phyloP scores from a whole-genome alignment of 139 green algal genomes.

The Edaphochlamys debaryana region DNA sequence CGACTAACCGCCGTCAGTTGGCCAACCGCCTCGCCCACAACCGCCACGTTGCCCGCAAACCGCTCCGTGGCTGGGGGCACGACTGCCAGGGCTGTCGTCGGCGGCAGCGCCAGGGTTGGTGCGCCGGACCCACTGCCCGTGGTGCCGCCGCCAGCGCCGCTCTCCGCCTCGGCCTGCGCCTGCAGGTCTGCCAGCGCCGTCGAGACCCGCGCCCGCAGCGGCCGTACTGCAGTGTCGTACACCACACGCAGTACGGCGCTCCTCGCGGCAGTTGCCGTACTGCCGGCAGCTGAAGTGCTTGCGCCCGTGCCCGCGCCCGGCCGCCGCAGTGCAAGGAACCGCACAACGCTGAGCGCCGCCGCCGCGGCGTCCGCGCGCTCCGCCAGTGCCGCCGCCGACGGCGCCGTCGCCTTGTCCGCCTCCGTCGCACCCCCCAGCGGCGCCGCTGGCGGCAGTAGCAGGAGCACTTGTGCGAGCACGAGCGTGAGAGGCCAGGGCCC shows the following conservation, averaged over 20 bases:
- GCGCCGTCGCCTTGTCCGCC: background rate
- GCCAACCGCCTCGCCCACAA: background rate
- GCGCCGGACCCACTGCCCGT: background rate
- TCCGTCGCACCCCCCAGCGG: too few relatives aligned
- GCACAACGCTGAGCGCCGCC: slow-evolving; percentile 32
- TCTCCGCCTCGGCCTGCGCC: background rate
- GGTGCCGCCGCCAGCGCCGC: background rate
- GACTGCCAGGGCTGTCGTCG: background rate
- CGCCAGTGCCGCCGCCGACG: background rate
- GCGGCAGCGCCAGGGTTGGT: background rate
- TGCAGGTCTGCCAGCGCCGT: background rate
- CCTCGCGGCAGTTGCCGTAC: background rate
- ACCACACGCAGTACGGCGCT: background rate
- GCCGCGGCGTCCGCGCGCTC: slow-evolving; percentile 2
- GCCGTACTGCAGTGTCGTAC: background rate
- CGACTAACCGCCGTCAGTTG: slow-evolving; percentile 2
- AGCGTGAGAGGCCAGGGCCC: too few relatives aligned
- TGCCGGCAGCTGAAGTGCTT: background rate
- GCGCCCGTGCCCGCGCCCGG: background rate
- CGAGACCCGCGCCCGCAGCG: background rate
- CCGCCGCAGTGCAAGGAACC: slow-evolving; percentile 21
- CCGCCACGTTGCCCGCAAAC: slow-evolving; percentile 29
- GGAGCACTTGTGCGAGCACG: too few relatives aligned
- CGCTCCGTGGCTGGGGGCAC: background rate
- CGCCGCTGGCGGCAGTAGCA: too few relatives aligned